phyloP scores from a whole-genome alignment of 768 basidiomycete species.

The Phanerochaete sordida region DNA sequence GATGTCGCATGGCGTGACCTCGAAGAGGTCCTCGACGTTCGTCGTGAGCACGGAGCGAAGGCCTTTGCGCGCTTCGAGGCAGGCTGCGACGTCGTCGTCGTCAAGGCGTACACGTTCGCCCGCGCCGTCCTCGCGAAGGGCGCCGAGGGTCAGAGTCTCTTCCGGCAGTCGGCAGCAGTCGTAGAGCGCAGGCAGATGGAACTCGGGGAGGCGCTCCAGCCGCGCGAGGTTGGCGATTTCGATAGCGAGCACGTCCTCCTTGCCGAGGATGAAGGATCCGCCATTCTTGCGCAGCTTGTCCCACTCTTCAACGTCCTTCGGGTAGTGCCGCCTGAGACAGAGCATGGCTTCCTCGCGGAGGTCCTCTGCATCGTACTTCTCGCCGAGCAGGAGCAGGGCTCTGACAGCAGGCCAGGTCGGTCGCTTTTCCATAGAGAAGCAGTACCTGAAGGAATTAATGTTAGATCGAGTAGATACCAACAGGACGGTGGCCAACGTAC shows the following conservation, averaged over 20 bases:
- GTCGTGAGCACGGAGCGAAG: not conserved
- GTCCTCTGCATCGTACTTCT: constrained; percentile 9
- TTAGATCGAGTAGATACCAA: not conserved
- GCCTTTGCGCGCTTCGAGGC: not conserved
- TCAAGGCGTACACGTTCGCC: not conserved
- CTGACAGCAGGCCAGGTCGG: not conserved
- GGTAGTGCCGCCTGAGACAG: constrained; percentile 1
- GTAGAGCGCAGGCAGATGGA: constrained; percentile 5
- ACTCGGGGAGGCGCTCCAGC: not conserved
- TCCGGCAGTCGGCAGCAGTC: not conserved
- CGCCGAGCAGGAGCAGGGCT: constrained; percentile 4
- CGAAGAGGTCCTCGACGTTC: not conserved
- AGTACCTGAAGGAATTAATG: not conserved
- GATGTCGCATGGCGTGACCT: not conserved
- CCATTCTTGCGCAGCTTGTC: not conserved
- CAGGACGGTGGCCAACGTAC: not conserved
- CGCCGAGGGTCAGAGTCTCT: not conserved
- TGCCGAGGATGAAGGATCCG: not conserved
- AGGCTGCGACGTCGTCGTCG: not conserved
- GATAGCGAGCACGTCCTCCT: not conserved
- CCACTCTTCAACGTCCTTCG: not conserved
- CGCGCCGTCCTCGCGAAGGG: not conserved
- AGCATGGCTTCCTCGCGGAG: constrained; percentile 6
- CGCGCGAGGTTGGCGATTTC: constrained; percentile 5
- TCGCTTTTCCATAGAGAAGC: not conserved